Evolutionary conservation across 2,329 filamentous ascomycete species (phyloP).

Genomic region (Nigrospora sphaerica): DNA sequence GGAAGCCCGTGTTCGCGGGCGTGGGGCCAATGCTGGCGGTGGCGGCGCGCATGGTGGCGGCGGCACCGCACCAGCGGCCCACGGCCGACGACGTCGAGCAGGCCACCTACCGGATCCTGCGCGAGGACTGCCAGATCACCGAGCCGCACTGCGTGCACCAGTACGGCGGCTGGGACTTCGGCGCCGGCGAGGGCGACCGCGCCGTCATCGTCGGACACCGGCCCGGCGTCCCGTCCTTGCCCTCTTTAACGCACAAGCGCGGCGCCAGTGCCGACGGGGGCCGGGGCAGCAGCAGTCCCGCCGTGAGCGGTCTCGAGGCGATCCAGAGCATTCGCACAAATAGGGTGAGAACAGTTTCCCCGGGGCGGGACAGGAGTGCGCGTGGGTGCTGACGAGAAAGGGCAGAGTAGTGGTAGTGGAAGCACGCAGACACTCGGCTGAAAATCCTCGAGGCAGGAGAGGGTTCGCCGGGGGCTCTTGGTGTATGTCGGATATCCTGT

Average conservation of each 20-base stretch:
- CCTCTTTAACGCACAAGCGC: background rate
- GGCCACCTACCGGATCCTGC: slow-evolving; percentile 44
- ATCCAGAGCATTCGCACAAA: slow-evolving; percentile 18
- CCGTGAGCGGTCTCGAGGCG: slow-evolving; percentile 15
- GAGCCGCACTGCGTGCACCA: slow-evolving; percentile 50
- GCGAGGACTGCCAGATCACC: slow-evolving; percentile 35
- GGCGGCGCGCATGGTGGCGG: slow-evolving; percentile 46
- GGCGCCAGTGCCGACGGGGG: slow-evolving; percentile 9
- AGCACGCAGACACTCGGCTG: too few species aligned
- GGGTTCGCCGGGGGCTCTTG: too few species aligned
- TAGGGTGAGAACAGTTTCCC: slow-evolving; percentile 18
- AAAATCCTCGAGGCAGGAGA: too few species aligned
- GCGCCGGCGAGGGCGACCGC: slow-evolving; percentile 12
- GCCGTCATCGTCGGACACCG: background rate
- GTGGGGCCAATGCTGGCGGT: slow-evolving; percentile 45
- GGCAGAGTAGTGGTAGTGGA: too few species aligned
- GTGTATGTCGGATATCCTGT: too few species aligned
- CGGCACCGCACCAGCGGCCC: slow-evolving; percentile 44
- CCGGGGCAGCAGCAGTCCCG: slow-evolving; percentile 3
- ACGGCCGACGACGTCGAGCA: slow-evolving; percentile 44
- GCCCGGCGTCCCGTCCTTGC: background rate
- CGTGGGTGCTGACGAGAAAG: too few species aligned
- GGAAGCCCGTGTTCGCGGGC: slow-evolving; percentile 35
- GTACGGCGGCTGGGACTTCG: slow-evolving; percentile 27
- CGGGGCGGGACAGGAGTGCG: too few species aligned